Conservation (phyloP, 1,139 yeast genomes). For the Trichomonascaceae sp. region DNA sequence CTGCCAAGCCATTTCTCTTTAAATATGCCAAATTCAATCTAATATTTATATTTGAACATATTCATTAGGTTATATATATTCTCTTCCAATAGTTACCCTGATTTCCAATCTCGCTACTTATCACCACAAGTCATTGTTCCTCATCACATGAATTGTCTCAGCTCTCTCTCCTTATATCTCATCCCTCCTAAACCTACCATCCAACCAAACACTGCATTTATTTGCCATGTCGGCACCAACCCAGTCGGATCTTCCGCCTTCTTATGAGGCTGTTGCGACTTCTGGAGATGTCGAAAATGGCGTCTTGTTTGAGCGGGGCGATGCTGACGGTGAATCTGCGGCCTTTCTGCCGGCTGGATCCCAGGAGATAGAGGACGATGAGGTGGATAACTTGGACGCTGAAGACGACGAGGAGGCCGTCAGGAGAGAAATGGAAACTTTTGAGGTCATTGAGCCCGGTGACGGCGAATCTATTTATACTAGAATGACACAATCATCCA, state of each 20-base stretch:
- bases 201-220: background rate
- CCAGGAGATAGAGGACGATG: slow-evolving; percentile 6
- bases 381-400: slow-evolving; percentile 8
- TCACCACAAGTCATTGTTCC: background rate
- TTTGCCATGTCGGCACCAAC: background rate
- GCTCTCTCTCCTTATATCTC: background rate
- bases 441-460: slow-evolving; percentile 38
- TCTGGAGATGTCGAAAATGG: slow-evolving; percentile 7
- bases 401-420: slow-evolving; percentile 15
- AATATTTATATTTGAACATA: too few relatives aligned
- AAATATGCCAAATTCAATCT: background rate
- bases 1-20: background rate
- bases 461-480: slow-evolving; percentile 18
- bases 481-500: slow-evolving; percentile 24
- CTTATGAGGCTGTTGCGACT: slow-evolving; percentile 18
- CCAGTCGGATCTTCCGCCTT: slow-evolving; percentile 18
- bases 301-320: slow-evolving; percentile 15
- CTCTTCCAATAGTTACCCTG: background rate
- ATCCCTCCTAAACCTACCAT: background rate
- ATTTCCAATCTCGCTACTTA: background rate
- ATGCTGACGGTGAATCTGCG: slow-evolving; percentile 11
- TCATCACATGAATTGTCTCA: background rate
- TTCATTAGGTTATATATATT: background rate
- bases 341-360: background rate
- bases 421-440: slow-evolving; percentile 33